Percentiles rank a stretch among this genome's conserved stretches.
Evolutionary conservation across 768 basidiomycete genomes (phyloP).

Genomic region (Agaricus bisporus): DNA sequence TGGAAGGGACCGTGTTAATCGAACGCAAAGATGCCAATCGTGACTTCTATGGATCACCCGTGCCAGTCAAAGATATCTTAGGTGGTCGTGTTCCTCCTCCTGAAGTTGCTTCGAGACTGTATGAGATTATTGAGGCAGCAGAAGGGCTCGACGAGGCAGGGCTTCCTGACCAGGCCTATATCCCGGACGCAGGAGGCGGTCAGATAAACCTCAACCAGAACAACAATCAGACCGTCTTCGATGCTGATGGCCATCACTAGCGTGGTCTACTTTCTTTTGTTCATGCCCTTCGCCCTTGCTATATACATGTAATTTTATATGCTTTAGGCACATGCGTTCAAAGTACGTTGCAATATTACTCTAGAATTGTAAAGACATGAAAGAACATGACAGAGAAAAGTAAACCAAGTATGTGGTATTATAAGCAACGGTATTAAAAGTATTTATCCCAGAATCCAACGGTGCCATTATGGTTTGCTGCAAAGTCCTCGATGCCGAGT

Average conservation of each 20-base stretch:
- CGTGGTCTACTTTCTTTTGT: not conserved
- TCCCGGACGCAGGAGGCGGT: constrained; percentile 60
- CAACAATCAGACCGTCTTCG: constrained; percentile 61
- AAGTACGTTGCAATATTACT: not conserved
- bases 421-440: constrained; percentile 28
- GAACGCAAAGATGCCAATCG: constrained; percentile 95
- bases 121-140: constrained; percentile 95
- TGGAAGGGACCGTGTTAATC: constrained; percentile 92
- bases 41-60: constrained; percentile 90
- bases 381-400: not conserved
- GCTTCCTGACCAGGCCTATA: constrained; percentile 73
- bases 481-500: constrained; percentile 51
- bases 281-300: not conserved
- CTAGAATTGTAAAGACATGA: not conserved
- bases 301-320: not conserved
- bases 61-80: constrained; percentile 87
- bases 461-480: constrained; percentile 72
- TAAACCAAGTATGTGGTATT: not conserved
- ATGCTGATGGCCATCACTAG: constrained; percentile 51
- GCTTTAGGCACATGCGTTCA: not conserved
- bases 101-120: constrained; percentile 86
- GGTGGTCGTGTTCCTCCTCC: constrained; percentile 95
- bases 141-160: constrained; percentile 87
- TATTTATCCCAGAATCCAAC: constrained; percentile 80
- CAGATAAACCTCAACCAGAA: constrained; percentile 40